phyloP scores from a whole-genome alignment of 179 eudicot species.

The Silene coronaria region DNA sequence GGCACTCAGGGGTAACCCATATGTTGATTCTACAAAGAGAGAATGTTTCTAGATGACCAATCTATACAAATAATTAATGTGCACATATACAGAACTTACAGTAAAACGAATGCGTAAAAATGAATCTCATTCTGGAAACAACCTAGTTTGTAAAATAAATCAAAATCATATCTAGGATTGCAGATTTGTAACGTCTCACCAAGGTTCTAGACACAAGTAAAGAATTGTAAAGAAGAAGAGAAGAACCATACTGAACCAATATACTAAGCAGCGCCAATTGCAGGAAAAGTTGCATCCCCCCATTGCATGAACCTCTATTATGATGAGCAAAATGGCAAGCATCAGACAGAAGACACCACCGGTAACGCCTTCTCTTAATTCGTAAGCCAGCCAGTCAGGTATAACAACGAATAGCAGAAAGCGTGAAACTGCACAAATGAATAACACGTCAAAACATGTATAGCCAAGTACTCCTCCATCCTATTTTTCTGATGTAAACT shows the following conservation, averaged over 20 bases:
- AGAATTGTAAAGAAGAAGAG: conserved; percentile 41
- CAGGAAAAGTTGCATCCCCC: conserved; percentile 33
- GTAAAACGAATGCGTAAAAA: background rate
- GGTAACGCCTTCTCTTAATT: conserved; percentile 28
- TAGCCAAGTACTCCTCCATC: background rate
- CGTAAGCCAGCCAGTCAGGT: conserved; percentile 42
- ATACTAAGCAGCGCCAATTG: conserved; percentile 33
- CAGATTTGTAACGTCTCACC: conserved; percentile 17
- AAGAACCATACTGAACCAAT: conserved; percentile 32
- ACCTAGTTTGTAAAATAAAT: background rate
- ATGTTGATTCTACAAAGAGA: background rate
- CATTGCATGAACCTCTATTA: conserved; percentile 31
- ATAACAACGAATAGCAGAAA: conserved; percentile 41
- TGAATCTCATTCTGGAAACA: background rate
- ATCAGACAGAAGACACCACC: conserved; percentile 38
- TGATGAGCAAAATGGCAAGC: conserved; percentile 23
- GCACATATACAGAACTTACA: background rate
- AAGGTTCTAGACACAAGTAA: conserved; percentile 37
- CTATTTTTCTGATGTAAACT: background rate
- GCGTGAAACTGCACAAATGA: conserved; percentile 42
- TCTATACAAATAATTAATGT: background rate
- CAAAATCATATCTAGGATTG: background rate
- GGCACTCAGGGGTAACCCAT: background rate
- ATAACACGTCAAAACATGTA: background rate
- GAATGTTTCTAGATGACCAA: background rate